Percentiles rank a stretch among this genome's conserved stretches.
Conservation (phyloP, 1,284 basidiomycete genomes). For the Fistulinella cinereoalba region DNA sequence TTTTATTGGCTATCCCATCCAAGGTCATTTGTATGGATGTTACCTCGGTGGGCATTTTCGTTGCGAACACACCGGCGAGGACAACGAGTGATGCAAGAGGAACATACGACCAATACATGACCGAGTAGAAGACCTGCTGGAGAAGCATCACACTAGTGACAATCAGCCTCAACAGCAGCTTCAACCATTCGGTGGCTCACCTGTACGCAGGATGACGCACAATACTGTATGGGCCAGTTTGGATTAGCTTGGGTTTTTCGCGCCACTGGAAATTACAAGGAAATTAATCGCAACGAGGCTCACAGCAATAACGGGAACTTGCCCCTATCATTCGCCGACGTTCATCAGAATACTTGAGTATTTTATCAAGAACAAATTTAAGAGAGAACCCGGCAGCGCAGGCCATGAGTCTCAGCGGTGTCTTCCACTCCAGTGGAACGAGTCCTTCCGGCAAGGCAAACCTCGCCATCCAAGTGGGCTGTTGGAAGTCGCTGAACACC, state of each 20-base stretch:
- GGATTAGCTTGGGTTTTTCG: constrained; percentile 30
- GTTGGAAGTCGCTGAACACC: constrained; percentile 28
- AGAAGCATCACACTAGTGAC: constrained; percentile 27
- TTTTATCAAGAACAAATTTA: constrained; percentile 12
- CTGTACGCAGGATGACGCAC: constrained; percentile 36
- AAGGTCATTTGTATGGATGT: background rate
- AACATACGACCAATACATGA: constrained; percentile 38
- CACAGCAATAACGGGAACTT: background rate
- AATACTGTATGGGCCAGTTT: constrained; percentile 31
- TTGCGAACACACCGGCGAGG: constrained; percentile 23
- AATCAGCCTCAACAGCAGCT: background rate
- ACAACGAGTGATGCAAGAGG: constrained; percentile 30
- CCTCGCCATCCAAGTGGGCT: constrained; percentile 33
- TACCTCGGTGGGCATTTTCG: constrained; percentile 38
- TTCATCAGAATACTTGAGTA: constrained; percentile 19
- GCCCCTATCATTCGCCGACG: constrained; percentile 34
- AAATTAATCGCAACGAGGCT: background rate
- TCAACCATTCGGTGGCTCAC: constrained; percentile 11
- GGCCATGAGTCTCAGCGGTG: constrained; percentile 23
- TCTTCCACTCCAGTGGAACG: constrained; percentile 16
- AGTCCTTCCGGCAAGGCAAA: constrained; percentile 26
- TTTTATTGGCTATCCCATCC: constrained; percentile 4
- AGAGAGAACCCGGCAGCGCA: constrained; percentile 24
- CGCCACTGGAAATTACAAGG: constrained; percentile 19
- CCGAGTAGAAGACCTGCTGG: constrained; percentile 25